Base-by-base conservation (phyloP, 75 land plant genomes). In the Isoetes taiwanensis region DNA sequence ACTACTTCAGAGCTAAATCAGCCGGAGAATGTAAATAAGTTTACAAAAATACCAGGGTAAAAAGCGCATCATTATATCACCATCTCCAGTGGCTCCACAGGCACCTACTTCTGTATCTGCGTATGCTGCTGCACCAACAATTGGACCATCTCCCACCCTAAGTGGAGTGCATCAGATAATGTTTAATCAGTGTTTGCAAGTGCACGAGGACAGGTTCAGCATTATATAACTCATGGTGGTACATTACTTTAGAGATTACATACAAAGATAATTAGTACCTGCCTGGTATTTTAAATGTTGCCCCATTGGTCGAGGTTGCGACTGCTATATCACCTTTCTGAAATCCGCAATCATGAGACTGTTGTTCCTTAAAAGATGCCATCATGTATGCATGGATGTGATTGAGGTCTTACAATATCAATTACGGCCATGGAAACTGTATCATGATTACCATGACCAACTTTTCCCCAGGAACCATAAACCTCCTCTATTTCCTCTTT, bases 1-100 rank as follows among this genome's bases (percentile, higher is more conserved):
- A 6, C 9, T 48, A 6, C 52, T 9, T 6, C 52, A 16, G 8
- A 16, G 9, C 6, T n/a, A 48, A 9, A 48, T 5, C 9, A 5
- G 52, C 52, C n/a, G 21, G 52, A 17, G 21, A 48, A 10, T 48
- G 52, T 48, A 21, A 55, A 23, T 3, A 3, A 31, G n/a, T 28
- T 32, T 21, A 19, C 14, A 17, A 16, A 41, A 30, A 28, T 79
- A 93, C 98, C 98, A 93, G 23, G 98, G 96, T 42, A 88, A 73
- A 59, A 93, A 93, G 53, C 98, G 89, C 98, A 93, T 93, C 98
- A 93, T 93, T 35, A 93, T 73, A 68, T 93, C 98, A 29, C 98
- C 98, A 74, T 93, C 98, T 1, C 98, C 98, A 28, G 98, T 93
- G 56, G 96, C 95, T 39, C 98, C 98, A 70, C 98, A 93, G 34